Percentiles rank a stretch among this genome's conserved stretches.
phyloP scores from a whole-genome alignment of 2,329 filamentous ascomycete species.

The Apiospora pterosperma region DNA sequence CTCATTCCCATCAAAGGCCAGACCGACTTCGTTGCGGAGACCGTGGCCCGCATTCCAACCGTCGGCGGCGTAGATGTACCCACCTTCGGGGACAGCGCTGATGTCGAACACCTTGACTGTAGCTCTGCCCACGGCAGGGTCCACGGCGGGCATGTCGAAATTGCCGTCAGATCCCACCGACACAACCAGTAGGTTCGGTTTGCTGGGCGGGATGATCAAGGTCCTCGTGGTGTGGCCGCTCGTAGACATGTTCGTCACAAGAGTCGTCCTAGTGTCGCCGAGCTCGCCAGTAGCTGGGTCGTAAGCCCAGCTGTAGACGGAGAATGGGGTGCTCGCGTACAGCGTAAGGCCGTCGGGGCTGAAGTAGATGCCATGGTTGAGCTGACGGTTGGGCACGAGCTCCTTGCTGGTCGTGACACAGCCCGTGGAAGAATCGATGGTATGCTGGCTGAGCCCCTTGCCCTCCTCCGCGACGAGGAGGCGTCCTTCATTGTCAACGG shows the following conservation, averaged over 20 bases:
- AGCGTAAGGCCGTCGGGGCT: constrained; percentile 31
- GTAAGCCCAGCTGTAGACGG: constrained; percentile 55
- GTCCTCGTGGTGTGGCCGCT: constrained; percentile 55
- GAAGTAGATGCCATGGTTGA: constrained; percentile 41
- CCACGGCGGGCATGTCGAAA: constrained; percentile 44
- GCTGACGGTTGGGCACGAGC: constrained; percentile 14
- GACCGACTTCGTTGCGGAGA: constrained; percentile 60
- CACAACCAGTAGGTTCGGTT: constrained; percentile 50
- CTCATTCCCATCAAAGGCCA: constrained; percentile 35
- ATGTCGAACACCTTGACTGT: constrained; percentile 50
- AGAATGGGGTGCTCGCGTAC: constrained; percentile 42
- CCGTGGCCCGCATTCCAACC: constrained; percentile 47
- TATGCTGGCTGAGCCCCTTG: constrained; percentile 23
- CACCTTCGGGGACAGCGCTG: constrained; percentile 15
- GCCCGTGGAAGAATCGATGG: constrained; percentile 16
- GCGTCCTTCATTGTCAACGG: constrained; percentile 19
- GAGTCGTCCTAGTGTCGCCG: constrained; percentile 26
- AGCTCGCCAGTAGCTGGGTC: constrained; percentile 41
- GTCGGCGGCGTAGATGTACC: constrained; percentile 38
- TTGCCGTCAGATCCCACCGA: constrained; percentile 54
- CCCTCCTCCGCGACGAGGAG: constrained; percentile 22
- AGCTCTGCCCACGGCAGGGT: constrained; percentile 45
- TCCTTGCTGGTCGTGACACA: constrained; percentile 20
- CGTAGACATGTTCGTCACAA: constrained; percentile 51
- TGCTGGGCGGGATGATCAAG: constrained; percentile 46